Percentiles rank a stretch among this genome's conserved stretches.
Evolutionary conservation across 148 eudicot species (phyloP).

Genomic region (Arbutus unedo): DNA sequence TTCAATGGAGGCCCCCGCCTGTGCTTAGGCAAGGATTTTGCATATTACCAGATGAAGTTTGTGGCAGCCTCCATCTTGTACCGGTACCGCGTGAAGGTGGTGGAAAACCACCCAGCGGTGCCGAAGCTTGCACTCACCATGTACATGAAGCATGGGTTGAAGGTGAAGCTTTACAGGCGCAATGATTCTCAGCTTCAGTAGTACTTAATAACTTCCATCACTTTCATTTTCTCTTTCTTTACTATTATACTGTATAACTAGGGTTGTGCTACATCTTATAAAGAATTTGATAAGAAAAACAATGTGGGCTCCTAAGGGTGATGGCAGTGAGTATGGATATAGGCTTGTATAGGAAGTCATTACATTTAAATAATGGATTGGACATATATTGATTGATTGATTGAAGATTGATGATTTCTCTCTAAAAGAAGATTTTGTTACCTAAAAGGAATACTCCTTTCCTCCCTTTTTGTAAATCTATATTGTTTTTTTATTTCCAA

Average conservation of each 20-base stretch:
- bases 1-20: conserved; percentile 97
- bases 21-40: conserved; percentile 93
- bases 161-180: conserved; percentile 61
- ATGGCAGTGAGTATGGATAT: background rate
- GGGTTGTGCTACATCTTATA: background rate
- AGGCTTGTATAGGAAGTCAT: background rate
- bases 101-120: conserved; percentile 50
- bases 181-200: conserved; percentile 33
- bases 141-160: conserved; percentile 93
- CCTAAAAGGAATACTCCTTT: background rate
- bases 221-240: too few relatives aligned
- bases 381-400: background rate
- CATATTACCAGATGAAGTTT: conserved; percentile 95
- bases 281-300: background rate
- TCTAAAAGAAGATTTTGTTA: too few relatives aligned
- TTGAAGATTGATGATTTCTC: background rate
- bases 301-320: background rate
- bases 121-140: conserved; percentile 94
- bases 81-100: conserved; percentile 63
- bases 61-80: conserved; percentile 77
- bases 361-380: background rate
- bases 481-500: too few relatives aligned
- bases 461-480: background rate
- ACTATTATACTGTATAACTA: too few relatives aligned
- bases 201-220: conserved; percentile 17